phyloP scores from a whole-genome alignment of 768 basidiomycete genomes.

The Rhodotorula toruloides region DNA sequence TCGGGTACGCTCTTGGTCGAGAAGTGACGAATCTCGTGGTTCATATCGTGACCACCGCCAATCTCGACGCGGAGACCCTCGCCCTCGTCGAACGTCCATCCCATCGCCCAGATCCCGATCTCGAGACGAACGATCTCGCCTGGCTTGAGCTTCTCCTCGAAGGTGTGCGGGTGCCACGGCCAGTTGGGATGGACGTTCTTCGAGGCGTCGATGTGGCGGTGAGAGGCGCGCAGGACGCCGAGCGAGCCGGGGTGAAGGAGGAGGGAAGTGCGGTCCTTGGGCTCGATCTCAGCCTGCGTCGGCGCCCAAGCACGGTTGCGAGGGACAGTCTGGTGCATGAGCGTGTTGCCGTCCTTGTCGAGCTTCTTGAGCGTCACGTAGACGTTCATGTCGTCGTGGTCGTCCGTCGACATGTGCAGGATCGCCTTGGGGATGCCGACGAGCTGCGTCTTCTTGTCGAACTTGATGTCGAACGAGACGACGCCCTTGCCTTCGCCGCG shows the following conservation, averaged over 20 bases:
- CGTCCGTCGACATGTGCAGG: slow-evolving; percentile 28
- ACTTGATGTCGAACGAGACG: slow-evolving; percentile 21
- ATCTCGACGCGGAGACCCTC: slow-evolving; percentile 30
- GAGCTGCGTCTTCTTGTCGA: slow-evolving; percentile 29
- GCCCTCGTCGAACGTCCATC: slow-evolving; percentile 26
- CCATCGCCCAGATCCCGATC: slow-evolving; percentile 38
- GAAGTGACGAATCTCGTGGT: slow-evolving; percentile 31
- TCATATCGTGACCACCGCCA: slow-evolving; percentile 19
- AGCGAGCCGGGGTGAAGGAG: slow-evolving; percentile 15
- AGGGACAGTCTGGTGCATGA: slow-evolving; percentile 29
- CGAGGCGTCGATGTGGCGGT: slow-evolving; percentile 27
- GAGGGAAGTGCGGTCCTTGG: slow-evolving; percentile 25
- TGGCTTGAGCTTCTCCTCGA: slow-evolving; percentile 27
- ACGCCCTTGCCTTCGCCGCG: slow-evolving; percentile 17
- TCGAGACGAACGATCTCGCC: slow-evolving; percentile 31
- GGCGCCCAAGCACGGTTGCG: slow-evolving; percentile 2
- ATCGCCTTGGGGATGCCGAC: slow-evolving; percentile 29
- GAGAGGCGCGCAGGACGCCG: slow-evolving; percentile 37
- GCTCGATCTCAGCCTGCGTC: slow-evolving; percentile 20
- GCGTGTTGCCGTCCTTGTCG: slow-evolving; percentile 33
- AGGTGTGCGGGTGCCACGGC: slow-evolving; percentile 25
- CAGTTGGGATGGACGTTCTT: slow-evolving; percentile 21
- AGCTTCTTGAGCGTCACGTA: slow-evolving; percentile 35
- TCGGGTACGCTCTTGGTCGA: slow-evolving; percentile 16
- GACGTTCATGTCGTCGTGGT: slow-evolving; percentile 36